Percentiles rank a stretch among this genome's conserved stretches.
These are phyloP conservation scores for Hsuehochloa calcarea DNA, from an alignment of 176 grass and related monocot species.

Conservation along the genomic window DNA sequence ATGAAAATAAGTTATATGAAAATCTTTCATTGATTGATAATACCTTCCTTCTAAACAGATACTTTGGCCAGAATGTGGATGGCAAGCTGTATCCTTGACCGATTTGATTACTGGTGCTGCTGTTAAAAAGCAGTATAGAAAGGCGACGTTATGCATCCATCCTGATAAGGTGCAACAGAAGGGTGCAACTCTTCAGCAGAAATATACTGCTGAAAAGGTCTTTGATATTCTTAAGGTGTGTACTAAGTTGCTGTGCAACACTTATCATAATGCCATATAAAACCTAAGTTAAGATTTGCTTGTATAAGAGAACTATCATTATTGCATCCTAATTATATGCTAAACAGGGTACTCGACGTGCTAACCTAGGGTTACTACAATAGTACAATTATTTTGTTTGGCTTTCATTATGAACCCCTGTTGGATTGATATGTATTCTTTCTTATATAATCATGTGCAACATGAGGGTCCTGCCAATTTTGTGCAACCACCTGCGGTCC, in stretches of 20 bases:
- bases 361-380: not conserved
- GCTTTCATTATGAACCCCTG: not conserved
- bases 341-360: not conserved
- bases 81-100: conserved; percentile 72
- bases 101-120: conserved; percentile 69
- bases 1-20: not conserved
- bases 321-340: not conserved
- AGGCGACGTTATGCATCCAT: conserved; percentile 72
- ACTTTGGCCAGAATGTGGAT: conserved; percentile 80
- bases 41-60: conserved; percentile 43
- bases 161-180: conserved; percentile 85
- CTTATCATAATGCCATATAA: not conserved
- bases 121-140: conserved; percentile 78
- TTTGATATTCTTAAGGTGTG: conserved; percentile 81
- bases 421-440: not conserved
- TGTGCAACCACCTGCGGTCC: not conserved
- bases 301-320: conserved; percentile 12
- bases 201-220: conserved; percentile 71
- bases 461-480: not conserved
- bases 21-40: not conserved
- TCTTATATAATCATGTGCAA: not conserved
- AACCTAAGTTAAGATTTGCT: not conserved
- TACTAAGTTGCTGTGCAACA: conserved; percentile 14
- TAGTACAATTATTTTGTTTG: not conserved
- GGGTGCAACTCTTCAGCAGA: conserved; percentile 72